Conservation (phyloP, 1,284 basidiomycete species). For the Microbotryum lychnidis-dioicae region DNA sequence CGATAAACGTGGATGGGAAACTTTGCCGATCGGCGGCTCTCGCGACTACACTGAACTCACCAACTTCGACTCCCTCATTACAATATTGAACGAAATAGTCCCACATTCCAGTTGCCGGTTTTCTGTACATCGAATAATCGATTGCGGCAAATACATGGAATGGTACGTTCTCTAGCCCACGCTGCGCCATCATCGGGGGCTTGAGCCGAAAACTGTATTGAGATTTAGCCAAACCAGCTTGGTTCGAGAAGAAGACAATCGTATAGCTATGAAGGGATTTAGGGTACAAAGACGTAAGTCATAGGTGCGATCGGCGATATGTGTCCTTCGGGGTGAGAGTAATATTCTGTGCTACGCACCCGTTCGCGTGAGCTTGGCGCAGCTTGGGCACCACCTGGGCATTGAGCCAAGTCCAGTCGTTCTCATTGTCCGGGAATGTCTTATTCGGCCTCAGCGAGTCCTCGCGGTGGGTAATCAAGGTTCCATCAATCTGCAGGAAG, state of each 20-base stretch:
- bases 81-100: conserved; percentile 59
- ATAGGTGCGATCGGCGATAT: not conserved
- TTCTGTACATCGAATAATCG: conserved; percentile 67
- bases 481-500: conserved; percentile 59
- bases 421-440: conserved; percentile 45
- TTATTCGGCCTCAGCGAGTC: conserved; percentile 47
- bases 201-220: conserved; percentile 63
- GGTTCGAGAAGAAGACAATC: conserved; percentile 68
- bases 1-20: not conserved
- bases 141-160: conserved; percentile 72
- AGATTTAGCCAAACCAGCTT: conserved; percentile 46
- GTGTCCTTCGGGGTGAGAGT: conserved; percentile 2
- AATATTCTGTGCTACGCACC: conserved; percentile 45
- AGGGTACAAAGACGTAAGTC: not conserved
- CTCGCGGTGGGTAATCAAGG: conserved; percentile 52
- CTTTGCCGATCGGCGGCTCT: no score
- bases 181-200: conserved; percentile 50
- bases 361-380: conserved; percentile 52
- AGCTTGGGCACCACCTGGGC: conserved; percentile 57
- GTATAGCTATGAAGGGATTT: conserved; percentile 44
- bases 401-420: conserved; percentile 72
- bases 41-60: conserved; percentile 42
- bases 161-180: conserved; percentile 58
- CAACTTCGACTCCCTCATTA: conserved; percentile 53
- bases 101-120: conserved; percentile 86